These are phyloP conservation scores for Phytopythium chamaehyphon DNA, from an alignment of 352 stramenopile genomes.

Conservation along the genomic window DNA sequence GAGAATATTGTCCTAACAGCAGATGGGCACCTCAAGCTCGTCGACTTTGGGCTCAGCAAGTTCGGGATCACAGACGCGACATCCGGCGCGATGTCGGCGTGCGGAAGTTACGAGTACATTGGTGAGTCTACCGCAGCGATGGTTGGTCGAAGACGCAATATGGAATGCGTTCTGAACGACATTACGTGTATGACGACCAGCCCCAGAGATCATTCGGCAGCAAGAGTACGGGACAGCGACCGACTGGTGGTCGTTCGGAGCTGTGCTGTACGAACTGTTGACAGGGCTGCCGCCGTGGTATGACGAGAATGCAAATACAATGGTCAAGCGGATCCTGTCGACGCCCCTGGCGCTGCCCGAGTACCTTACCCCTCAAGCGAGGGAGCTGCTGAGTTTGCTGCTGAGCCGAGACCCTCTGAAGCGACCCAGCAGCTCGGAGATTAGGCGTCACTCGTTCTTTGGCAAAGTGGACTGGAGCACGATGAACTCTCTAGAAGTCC, in stretches of 20 bases:
- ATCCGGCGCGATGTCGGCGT: constrained; percentile 53
- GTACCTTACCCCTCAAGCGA: constrained; percentile 43
- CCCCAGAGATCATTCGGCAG: constrained; percentile 63
- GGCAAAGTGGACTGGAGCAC: constrained; percentile 59
- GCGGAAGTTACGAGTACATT: constrained; percentile 79
- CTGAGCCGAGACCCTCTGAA: constrained; percentile 38
- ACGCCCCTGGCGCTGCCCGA: constrained; percentile 50
- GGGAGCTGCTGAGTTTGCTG: constrained; percentile 45
- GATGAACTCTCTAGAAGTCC: constrained; percentile 49
- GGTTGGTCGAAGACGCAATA: too few relatives aligned
- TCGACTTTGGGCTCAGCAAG: constrained; percentile 84
- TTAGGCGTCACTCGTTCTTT: constrained; percentile 69
- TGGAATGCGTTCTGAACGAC: too few relatives aligned
- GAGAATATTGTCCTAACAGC: constrained; percentile 70
- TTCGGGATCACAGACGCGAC: constrained; percentile 74
- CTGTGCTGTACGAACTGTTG: constrained; percentile 74
- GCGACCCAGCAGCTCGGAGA: constrained; percentile 53
- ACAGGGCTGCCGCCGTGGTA: constrained; percentile 80
- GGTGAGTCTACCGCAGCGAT: constrained; percentile 26
- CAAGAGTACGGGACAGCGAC: constrained; percentile 69
- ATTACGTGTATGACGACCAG: constrained; percentile 17
- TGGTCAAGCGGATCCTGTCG: constrained; percentile 46
- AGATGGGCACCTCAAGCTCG: constrained; percentile 68
- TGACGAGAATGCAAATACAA: constrained; percentile 45
- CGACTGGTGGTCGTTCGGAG: constrained; percentile 80